Percentiles rank a stretch among this genome's conserved stretches.
Conservation (phyloP, 352 stramenopile genomes). For the Globisporangium camurandrum region DNA sequence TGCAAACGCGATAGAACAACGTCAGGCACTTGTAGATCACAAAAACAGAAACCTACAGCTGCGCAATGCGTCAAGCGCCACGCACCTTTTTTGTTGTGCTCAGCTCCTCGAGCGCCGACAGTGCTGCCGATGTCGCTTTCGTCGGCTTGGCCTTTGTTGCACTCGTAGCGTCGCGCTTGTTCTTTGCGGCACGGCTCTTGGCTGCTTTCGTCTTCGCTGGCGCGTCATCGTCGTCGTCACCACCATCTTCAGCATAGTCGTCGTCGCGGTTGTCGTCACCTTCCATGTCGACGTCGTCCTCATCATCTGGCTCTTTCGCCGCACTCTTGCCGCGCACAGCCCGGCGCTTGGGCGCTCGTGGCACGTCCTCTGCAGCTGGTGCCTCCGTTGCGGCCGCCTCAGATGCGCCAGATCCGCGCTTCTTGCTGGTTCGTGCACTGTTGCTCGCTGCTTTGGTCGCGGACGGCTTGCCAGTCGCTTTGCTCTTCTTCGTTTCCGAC, state of each 20-base stretch:
- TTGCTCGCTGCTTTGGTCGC: not conserved
- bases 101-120: constrained; percentile 8
- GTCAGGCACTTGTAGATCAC: no score
- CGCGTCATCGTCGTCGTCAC: not conserved
- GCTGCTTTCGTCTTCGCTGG: constrained; percentile 3
- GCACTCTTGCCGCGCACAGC: not conserved
- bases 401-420: constrained; percentile 1
- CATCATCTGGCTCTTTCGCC: constrained; percentile 11
- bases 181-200: constrained; percentile 14
- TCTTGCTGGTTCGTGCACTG: no score
- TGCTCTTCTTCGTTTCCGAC: constrained; percentile 13
- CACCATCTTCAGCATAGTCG: not conserved
- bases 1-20: no score
- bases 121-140: constrained; percentile 7
- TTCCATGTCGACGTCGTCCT: constrained; percentile 17
- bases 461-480: no score
- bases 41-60: not conserved
- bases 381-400: constrained; percentile 17
- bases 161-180: no score
- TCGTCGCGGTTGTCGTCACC: constrained; percentile 3
- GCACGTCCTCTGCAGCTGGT: no score
- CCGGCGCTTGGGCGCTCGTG: constrained; percentile 23
- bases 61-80: not conserved
- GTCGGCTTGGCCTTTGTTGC: constrained; percentile 18
- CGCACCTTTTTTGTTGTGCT: constrained; percentile 8